These are phyloP conservation scores for Cystobasidiopsis lactophilus DNA, from an alignment of 768 basidiomycete species.

Conservation along the genomic window DNA sequence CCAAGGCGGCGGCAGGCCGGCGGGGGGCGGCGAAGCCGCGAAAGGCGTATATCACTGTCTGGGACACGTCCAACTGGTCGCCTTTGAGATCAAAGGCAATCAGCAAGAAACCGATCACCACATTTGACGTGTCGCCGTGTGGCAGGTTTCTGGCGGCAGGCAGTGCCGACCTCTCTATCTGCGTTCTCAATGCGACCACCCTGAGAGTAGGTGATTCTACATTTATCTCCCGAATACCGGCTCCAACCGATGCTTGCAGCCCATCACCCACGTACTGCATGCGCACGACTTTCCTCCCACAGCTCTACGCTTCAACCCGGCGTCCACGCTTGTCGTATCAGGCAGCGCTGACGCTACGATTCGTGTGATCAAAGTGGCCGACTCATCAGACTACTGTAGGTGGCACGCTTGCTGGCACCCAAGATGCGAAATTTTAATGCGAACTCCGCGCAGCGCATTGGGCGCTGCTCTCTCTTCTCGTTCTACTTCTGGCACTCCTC, in stretches of 20 bases:
- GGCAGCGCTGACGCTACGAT: constrained; percentile 79
- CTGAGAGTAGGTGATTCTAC: constrained; percentile 42
- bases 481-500: not conserved
- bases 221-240: not conserved
- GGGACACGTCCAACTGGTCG: constrained; percentile 50
- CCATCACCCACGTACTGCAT: constrained; percentile 62
- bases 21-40: constrained; percentile 24
- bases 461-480: not conserved
- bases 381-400: not conserved
- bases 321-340: constrained; percentile 55
- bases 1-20: constrained; percentile 33
- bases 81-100: constrained; percentile 46
- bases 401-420: not conserved
- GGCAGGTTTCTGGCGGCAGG: constrained; percentile 69
- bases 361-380: constrained; percentile 42
- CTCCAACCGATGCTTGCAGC: constrained; percentile 34
- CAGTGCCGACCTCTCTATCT: constrained; percentile 62
- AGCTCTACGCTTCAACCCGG: constrained; percentile 65
- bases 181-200: constrained; percentile 56
- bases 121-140: constrained; percentile 47
- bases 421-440: not conserved
- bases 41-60: constrained; percentile 24
- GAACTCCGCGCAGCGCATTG: not conserved
- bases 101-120: constrained; percentile 58
- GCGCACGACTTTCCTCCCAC: constrained; percentile 91